Conservation (phyloP, 805 yeast species). For the Suhomyces kilbournensis region DNA sequence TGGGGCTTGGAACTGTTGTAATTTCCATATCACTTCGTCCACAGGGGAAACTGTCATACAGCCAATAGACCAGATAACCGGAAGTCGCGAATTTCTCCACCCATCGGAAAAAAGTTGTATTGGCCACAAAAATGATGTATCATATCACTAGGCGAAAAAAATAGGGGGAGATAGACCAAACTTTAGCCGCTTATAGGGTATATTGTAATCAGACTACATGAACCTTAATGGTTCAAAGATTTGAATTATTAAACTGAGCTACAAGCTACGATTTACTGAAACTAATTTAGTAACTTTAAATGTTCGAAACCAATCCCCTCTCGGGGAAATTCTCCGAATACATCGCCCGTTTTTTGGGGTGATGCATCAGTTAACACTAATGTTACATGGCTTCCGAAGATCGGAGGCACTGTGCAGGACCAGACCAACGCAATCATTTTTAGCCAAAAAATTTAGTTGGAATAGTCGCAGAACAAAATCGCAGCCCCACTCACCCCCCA, state of each 20-base stretch:
- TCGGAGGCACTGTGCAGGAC: neutral
- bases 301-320: neutral
- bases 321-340: neutral
- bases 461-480: neutral
- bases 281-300: neutral
- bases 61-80: constrained; percentile 3
- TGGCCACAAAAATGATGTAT: neutral
- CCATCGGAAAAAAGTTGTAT: neutral
- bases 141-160: neutral
- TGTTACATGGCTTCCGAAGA: neutral
- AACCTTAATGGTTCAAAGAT: neutral
- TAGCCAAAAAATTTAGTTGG: neutral
- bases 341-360: neutral
- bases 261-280: neutral
- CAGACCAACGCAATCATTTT: neutral
- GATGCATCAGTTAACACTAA: neutral
- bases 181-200: neutral
- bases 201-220: neutral
- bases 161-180: neutral
- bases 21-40: neutral
- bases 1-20: neutral
- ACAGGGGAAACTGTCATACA: neutral
- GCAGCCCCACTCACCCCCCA: neutral
- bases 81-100: constrained; percentile 1
- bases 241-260: neutral